phyloP scores from a whole-genome alignment of 1,139 yeast species.

The Saccharomyces pastorianus region DNA sequence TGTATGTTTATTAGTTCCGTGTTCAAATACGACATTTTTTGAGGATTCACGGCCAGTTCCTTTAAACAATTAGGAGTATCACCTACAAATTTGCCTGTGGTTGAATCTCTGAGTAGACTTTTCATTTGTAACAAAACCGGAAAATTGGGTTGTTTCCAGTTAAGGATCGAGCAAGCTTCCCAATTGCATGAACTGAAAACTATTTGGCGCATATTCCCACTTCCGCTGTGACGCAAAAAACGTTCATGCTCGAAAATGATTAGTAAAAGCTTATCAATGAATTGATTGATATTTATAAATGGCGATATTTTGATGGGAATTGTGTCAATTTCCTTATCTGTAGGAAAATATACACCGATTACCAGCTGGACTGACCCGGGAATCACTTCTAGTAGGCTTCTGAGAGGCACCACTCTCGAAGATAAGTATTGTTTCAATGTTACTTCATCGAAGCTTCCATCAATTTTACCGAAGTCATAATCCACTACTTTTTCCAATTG shows the following conservation, averaged over 20 bases:
- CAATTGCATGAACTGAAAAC: conserved; percentile 84
- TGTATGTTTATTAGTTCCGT: conserved; percentile 46
- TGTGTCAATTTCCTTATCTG: conserved; percentile 50
- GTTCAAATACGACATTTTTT: conserved; percentile 31
- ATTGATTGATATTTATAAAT: conserved; percentile 50
- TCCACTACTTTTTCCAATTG: conserved; percentile 32
- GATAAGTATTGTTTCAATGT: conserved; percentile 29
- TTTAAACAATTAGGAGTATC: conserved; percentile 31
- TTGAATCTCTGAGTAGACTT: conserved; percentile 39
- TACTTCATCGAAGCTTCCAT: conserved; percentile 25
- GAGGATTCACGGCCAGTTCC: conserved; percentile 14
- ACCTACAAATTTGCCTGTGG: conserved; percentile 32
- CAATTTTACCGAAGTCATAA: conserved; percentile 26
- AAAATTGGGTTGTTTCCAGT: conserved; percentile 97
- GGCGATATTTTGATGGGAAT: conserved; percentile 45
- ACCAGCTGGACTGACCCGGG: conserved; percentile 60
- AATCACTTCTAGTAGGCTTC: conserved; percentile 47
- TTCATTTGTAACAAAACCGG: conserved; percentile 85
- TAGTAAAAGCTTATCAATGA: conserved; percentile 65
- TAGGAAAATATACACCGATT: conserved; percentile 75
- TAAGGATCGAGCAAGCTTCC: conserved; percentile 78
- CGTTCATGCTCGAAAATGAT: conserved; percentile 75
- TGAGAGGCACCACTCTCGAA: conserved; percentile 51
- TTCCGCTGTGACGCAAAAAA: conserved; percentile 35
- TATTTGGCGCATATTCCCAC: conserved; percentile 43